Percentiles rank a stretch among this genome's conserved stretches.
phyloP scores from a whole-genome alignment of 2,329 filamentous ascomycete species.

The Alternaria postmessia region DNA sequence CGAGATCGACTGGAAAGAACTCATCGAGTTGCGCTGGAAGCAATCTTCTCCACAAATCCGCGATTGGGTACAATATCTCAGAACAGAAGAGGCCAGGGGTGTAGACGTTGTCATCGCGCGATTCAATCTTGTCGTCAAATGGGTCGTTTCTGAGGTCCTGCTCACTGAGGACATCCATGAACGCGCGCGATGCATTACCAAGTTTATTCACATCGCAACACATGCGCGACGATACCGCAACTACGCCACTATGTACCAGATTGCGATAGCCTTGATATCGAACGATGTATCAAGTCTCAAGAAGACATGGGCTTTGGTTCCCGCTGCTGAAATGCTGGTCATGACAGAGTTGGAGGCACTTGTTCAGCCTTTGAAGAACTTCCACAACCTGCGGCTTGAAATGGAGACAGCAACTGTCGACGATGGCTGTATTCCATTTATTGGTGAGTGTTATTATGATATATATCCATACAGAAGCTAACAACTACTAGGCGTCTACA shows the following conservation, averaged over 20 bases:
- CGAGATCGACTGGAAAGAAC: conserved; percentile 87
- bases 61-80: conserved; percentile 84
- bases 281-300: conserved; percentile 73
- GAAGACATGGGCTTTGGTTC: conserved; percentile 76
- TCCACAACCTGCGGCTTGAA: conserved; percentile 76
- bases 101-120: conserved; percentile 85
- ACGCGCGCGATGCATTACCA: conserved; percentile 77
- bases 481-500: conserved; percentile 67
- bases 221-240: conserved; percentile 80
- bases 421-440: conserved; percentile 81
- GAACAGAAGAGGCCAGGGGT: conserved; percentile 74
- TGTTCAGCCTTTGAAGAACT: conserved; percentile 80
- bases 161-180: conserved; percentile 76
- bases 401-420: conserved; percentile 76
- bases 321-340: conserved; percentile 69
- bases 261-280: conserved; percentile 78
- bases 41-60: conserved; percentile 71
- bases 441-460: conserved; percentile 63
- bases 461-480: conserved; percentile 10
- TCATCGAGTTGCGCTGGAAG: conserved; percentile 85
- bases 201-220: conserved; percentile 81
- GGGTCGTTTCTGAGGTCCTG: conserved; percentile 81
- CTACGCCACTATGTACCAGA: conserved; percentile 83
- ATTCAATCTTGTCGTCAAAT: conserved; percentile 89
- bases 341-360: conserved; percentile 74